phyloP scores from a whole-genome alignment of 2,329 filamentous ascomycete genomes.

The Aspergillus jensenii region DNA sequence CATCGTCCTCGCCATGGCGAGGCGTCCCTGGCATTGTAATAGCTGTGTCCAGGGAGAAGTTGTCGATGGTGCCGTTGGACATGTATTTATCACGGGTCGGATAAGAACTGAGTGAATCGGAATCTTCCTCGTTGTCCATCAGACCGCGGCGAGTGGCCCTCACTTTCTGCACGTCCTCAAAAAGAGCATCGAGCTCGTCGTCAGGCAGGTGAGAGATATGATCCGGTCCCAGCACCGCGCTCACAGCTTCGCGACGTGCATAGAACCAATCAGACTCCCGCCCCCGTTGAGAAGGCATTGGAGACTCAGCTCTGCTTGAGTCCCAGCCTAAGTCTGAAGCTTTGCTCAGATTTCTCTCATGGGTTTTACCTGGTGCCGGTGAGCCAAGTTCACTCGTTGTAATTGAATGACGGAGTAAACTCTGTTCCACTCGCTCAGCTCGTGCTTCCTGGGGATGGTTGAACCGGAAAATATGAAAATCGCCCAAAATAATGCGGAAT shows the following conservation, averaged over 20 bases:
- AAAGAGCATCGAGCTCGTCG: conserved; percentile 88
- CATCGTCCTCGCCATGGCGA: conserved; percentile 66
- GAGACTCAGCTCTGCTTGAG: conserved; percentile 76
- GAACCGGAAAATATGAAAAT: conserved; percentile 98
- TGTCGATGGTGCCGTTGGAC: conserved; percentile 91
- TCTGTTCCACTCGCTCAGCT: conserved; percentile 86
- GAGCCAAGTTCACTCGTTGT: conserved; percentile 64
- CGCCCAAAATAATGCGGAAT: conserved; percentile 90
- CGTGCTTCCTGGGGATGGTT: conserved; percentile 96
- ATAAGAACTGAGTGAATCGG: conserved; percentile 85
- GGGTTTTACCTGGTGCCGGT: conserved; percentile 63
- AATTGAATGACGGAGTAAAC: conserved; percentile 79
- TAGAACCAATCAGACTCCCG: conserved; percentile 94
- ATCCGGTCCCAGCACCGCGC: conserved; percentile 83
- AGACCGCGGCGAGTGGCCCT: conserved; percentile 78
- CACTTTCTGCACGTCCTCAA: conserved; percentile 89
- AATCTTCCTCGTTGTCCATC: conserved; percentile 68
- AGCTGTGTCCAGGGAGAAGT: conserved; percentile 90
- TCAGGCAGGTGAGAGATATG: conserved; percentile 88
- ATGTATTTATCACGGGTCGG: conserved; percentile 91
- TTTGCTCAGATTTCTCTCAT: conserved; percentile 79
- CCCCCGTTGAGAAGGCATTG: conserved; percentile 64
- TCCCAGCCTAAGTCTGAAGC: conserved; percentile 72
- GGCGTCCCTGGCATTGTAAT: conserved; percentile 95
- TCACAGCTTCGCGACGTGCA: conserved; percentile 88